Conservation (phyloP, 2,329 filamentous ascomycete genomes). For the Monilinia vaccinii-corymbosi region DNA sequence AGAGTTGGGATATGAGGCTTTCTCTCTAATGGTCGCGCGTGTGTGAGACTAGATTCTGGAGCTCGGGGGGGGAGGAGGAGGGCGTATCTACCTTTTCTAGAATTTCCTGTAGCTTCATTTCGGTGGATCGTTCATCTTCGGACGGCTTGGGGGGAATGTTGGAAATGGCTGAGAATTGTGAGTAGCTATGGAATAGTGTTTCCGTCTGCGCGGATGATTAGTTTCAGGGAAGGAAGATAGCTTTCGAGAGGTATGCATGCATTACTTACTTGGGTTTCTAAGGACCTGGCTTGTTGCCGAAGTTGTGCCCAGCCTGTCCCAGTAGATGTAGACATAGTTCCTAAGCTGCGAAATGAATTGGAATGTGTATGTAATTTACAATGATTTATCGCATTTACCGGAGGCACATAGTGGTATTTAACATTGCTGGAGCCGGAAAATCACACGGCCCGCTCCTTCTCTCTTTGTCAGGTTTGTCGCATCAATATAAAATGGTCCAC, state of each 20-base stretch:
- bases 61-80: neutral
- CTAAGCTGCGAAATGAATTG: neutral
- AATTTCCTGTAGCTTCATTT: conserved; percentile 74
- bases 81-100: conserved; percentile 60
- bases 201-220: conserved; percentile 6
- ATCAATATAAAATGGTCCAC: neutral
- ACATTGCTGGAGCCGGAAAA: conserved; percentile 8
- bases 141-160: conserved; percentile 76
- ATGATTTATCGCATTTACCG: neutral
- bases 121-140: conserved; percentile 72
- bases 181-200: conserved; percentile 64
- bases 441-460: conserved; percentile 1
- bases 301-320: conserved; percentile 76
- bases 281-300: conserved; percentile 76
- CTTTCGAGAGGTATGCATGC: neutral
- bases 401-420: neutral
- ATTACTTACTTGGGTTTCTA: conserved; percentile 72
- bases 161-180: conserved; percentile 75
- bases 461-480: neutral
- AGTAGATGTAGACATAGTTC: conserved; percentile 17
- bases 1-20: conserved; percentile 68
- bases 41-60: conserved; percentile 2
- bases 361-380: neutral
- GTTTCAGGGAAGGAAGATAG: neutral
- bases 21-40: conserved; percentile 60